Evolutionary conservation across 2,329 filamentous ascomycete genomes (phyloP), one percentile per base, ranked within the genome.

Genomic region (Lithohypha guttulata): DNA sequence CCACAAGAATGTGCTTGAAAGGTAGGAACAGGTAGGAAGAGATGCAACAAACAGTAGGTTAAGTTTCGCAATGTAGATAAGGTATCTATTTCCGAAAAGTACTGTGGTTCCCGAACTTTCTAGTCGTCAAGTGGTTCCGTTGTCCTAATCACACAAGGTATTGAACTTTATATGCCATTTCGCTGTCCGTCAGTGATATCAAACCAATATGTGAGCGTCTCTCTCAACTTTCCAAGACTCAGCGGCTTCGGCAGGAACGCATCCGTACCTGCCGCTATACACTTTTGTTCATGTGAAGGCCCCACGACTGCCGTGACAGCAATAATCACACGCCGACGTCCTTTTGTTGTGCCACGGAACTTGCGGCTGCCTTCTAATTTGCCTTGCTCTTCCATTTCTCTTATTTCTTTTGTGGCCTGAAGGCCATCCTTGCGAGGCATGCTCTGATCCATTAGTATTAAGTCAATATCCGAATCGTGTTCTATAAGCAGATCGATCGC

Each of bases 361-460:
- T 21, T 29, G 4, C 25, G 17, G 15, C 27, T 23, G 7, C 39
- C 33, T 2, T 28, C 30, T 13, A 54, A 37, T 11, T 8, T 42
- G 20, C 47, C 45, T 33, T 23, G 19, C 27, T 32, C 31, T 49
- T 56, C 54, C 43, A 57, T 43, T 19, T 45, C 44, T 26, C 55
- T 51, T 30, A 58, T 56, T 31, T 54, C 50, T 34, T 45, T 51
- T 3, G 53, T 55, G 17, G 54, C 52, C 10, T 48, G 52, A 14
- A 58, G 40, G 3, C 55, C 53, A 40, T 58, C 55, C 35, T 54
- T 56, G 3, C 44, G 44, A 7, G 54, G 55, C 54, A 58, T 57
- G 7, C 53, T 55, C 29, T 56, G 50, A 46, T 56, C 56, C 59
- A 50, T 51, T 28, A 60, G 50, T 8, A 59, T 55, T 7, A 56